phyloP scores from a whole-genome alignment of 2,329 filamentous ascomycete species.

The Neonectria faginata region DNA sequence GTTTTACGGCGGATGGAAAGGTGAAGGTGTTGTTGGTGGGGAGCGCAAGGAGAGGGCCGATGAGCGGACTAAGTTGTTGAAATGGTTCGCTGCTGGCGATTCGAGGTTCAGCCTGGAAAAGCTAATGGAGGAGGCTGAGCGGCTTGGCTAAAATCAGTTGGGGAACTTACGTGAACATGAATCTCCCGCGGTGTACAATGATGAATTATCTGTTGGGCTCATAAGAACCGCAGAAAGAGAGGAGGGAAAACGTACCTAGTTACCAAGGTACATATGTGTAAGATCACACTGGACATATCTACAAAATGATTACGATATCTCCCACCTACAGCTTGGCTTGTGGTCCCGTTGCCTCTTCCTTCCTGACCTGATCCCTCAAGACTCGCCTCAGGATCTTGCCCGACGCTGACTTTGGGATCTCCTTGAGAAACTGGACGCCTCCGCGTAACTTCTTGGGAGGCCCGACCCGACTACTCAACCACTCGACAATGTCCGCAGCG shows the following conservation, averaged over 20 bases:
- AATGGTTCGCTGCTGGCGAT: conserved; percentile 86
- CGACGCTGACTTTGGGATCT: conserved; percentile 76
- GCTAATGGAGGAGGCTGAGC: conserved; percentile 90
- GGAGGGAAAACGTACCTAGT: not conserved
- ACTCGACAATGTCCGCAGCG: conserved; percentile 51
- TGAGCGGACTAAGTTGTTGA: conserved; percentile 77
- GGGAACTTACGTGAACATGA: not conserved
- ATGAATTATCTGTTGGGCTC: conserved; percentile 1
- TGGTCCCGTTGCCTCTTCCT: conserved; percentile 47
- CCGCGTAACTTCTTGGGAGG: conserved; percentile 77
- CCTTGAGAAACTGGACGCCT: conserved; percentile 75
- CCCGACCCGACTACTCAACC: conserved; percentile 68
- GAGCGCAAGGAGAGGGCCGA: conserved; percentile 67
- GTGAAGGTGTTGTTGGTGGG: conserved; percentile 51
- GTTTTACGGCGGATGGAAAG: conserved; percentile 82
- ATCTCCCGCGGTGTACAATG: conserved; percentile 1
- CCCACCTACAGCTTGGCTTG: conserved; percentile 52
- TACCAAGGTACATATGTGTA: conserved; percentile 27
- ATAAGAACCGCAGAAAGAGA: conserved; percentile 4
- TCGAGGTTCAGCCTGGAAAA: conserved; percentile 83
- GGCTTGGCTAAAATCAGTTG: conserved; percentile 64
- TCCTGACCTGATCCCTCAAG: conserved; percentile 59
- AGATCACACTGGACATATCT: conserved; percentile 25
- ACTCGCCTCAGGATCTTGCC: conserved; percentile 63
- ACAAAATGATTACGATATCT: conserved; percentile 15